Base-by-base conservation (phyloP, 768 basidiomycete genomes). In the Podaxis sp. region DNA sequence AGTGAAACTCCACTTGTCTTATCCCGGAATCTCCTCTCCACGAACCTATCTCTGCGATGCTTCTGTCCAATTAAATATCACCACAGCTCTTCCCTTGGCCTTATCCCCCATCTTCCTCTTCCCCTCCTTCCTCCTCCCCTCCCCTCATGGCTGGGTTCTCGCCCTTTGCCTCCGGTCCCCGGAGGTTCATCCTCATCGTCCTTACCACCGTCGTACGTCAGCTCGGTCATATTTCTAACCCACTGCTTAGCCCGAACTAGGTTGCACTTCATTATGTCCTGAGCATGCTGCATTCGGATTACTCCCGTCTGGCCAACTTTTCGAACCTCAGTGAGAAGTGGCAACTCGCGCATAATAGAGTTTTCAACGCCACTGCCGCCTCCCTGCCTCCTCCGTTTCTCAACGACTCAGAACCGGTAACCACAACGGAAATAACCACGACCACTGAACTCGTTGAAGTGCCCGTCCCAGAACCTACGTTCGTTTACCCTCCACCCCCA, bases 201-300 rank as follows among this genome's bases (percentile, higher is more conserved):
- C 67, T 85, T 38, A 75, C 73, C 63, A 68, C 79, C 53, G 75
- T 86, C 57, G 86, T 85, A 61, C 61, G 83, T 73, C 29, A 24
- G 15, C 37, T 56, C 50, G 15, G n/a, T 25, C 38, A 12, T 40
- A 33, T n/a, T 43, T 40, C 24, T 24, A 4, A 22, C 46, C 25
- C 53, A 17, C 51, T 46, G 19, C 52, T 47, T 24, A 33, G 17
- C 37, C 53, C 8, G 33, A 37, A 64, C 9, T 66, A 88, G 87
- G 74, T 87, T 63, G 75, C 77, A 64, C 70, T 88, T 11, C 86
- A 88, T 67, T 84, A 81, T 70, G 74, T 85, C 64, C 74, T 87
- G 25, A 78, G 77, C 67, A 70, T 85, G 66, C 75, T 82, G 24
- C 76, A 80, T 65, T 77, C 81, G 64, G 80, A 79, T 19, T 85